Conservation (phyloP, 306 rosid genomes). For the Geum urbanum region DNA sequence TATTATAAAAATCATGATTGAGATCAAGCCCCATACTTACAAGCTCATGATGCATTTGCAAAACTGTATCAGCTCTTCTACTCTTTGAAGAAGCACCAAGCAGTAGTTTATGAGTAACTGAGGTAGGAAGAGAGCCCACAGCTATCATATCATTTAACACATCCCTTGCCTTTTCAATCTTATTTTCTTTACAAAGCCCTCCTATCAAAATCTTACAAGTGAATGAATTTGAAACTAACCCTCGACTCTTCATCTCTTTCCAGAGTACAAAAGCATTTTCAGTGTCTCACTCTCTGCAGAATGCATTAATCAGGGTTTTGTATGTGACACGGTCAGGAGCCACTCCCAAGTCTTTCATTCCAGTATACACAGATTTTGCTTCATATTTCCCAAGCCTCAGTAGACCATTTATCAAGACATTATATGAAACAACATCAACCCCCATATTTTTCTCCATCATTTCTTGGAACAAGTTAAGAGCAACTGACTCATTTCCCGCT, state of each 20-base stretch:
- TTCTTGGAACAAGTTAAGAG: slow-evolving; percentile 65
- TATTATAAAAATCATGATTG: slow-evolving; percentile 51
- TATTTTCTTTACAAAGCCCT: slow-evolving; percentile 64
- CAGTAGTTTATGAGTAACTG: slow-evolving; percentile 51
- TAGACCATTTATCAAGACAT: slow-evolving; percentile 72
- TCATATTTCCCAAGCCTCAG: slow-evolving; percentile 68
- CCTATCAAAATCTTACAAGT: slow-evolving; percentile 57
- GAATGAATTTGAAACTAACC: slow-evolving; percentile 49
- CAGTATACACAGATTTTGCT: slow-evolving; percentile 51
- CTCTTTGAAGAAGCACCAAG: slow-evolving; percentile 59
- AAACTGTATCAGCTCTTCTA: slow-evolving; percentile 54
- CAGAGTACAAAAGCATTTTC: slow-evolving; percentile 56
- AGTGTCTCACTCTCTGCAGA: slow-evolving; percentile 53
- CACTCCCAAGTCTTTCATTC: slow-evolving; percentile 66
- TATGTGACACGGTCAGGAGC: slow-evolving; percentile 72
- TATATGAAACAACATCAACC: slow-evolving; percentile 79
- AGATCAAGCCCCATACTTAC: slow-evolving; percentile 59
- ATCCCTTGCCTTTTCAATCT: slow-evolving; percentile 51
- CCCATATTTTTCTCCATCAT: slow-evolving; percentile 52
- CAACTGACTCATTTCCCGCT: slow-evolving; percentile 56
- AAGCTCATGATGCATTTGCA: slow-evolving; percentile 60
- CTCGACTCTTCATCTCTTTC: slow-evolving; percentile 74
- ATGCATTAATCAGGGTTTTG: slow-evolving; percentile 62
- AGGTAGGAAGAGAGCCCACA: slow-evolving; percentile 47
- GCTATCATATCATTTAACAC: slow-evolving; percentile 55